phyloP scores from a whole-genome alignment of 1,284 basidiomycete species.

The Clitocybe nebularis region DNA sequence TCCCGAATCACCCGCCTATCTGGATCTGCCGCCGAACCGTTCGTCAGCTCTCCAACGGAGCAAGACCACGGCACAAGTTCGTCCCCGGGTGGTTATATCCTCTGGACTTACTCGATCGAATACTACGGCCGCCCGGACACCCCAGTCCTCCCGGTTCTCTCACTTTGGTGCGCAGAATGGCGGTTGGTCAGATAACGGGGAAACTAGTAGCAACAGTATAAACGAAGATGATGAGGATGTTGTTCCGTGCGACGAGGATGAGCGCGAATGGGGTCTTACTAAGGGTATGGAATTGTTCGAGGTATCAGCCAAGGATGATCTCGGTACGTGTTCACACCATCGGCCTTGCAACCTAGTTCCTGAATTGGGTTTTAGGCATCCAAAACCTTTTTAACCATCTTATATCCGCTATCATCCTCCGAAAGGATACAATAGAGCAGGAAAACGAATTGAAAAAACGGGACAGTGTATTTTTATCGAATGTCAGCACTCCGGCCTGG shows the following conservation, averaged over 20 bases:
- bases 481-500: slow-evolving; percentile 63
- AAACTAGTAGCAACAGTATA: slow-evolving; percentile 61
- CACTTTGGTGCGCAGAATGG: slow-evolving; percentile 44
- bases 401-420: slow-evolving; percentile 71
- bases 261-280: slow-evolving; percentile 69
- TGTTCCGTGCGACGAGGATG: slow-evolving; percentile 46
- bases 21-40: slow-evolving; percentile 44
- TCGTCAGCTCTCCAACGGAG: slow-evolving; percentile 43
- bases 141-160: slow-evolving; percentile 53
- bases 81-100: slow-evolving; percentile 35
- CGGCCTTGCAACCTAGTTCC: slow-evolving; percentile 10
- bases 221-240: slow-evolving; percentile 62
- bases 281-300: slow-evolving; percentile 83
- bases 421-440: slow-evolving; percentile 72
- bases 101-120: slow-evolving; percentile 41
- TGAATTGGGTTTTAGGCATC: slow-evolving; percentile 50
- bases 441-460: slow-evolving; percentile 75
- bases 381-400: slow-evolving; percentile 71
- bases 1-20: slow-evolving; percentile 47
- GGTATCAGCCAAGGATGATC: slow-evolving; percentile 81
- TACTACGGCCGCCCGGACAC: slow-evolving; percentile 38
- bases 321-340: slow-evolving; percentile 44
- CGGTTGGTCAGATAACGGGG: slow-evolving; percentile 52
- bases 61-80: slow-evolving; percentile 38
- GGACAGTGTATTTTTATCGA: slow-evolving; percentile 73